Evolutionary conservation across 306 rosid genomes (phyloP).

Genomic region (Casuarina equisetifolia): DNA sequence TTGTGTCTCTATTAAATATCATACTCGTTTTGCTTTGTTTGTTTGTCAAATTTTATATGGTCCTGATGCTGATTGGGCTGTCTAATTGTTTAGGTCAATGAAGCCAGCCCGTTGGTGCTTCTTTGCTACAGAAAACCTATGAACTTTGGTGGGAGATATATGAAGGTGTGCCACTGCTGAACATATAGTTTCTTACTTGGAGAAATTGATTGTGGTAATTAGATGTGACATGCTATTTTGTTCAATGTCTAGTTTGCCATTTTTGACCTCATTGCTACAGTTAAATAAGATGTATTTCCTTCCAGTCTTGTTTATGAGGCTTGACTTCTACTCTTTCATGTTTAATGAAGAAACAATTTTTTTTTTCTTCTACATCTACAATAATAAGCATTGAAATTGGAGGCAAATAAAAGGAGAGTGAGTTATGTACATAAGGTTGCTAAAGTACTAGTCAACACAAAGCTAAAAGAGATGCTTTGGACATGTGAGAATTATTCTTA

Average conservation of each 20-base stretch:
- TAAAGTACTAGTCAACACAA: background rate
- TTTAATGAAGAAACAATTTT: background rate
- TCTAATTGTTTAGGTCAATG: slow-evolving; percentile 43
- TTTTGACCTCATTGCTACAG: background rate
- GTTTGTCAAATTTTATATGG: slow-evolving; percentile 18
- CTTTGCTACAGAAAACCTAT: slow-evolving; percentile 50
- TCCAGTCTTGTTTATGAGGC: background rate
- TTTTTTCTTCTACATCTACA: background rate
- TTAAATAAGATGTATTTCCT: background rate
- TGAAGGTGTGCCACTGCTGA: slow-evolving; percentile 47
- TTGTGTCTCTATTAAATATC: background rate
- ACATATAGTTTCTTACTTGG: background rate
- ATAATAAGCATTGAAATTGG: background rate
- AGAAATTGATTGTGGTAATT: background rate
- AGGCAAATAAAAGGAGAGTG: background rate
- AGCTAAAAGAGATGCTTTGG: background rate
- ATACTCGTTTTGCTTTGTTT: slow-evolving; percentile 5
- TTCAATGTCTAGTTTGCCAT: background rate
- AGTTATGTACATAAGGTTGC: background rate
- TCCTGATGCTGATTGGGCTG: slow-evolving; percentile 23
- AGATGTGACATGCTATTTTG: background rate
- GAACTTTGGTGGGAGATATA: slow-evolving; percentile 84
- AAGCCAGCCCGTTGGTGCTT: slow-evolving; percentile 59
- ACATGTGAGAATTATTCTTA: background rate
- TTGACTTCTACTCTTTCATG: background rate